A percentile compares a stretch with the other conserved stretches of the same genome.
phyloP scores from a whole-genome alignment of 2,329 filamentous ascomycete species.

The Nigrospora oryzae region DNA sequence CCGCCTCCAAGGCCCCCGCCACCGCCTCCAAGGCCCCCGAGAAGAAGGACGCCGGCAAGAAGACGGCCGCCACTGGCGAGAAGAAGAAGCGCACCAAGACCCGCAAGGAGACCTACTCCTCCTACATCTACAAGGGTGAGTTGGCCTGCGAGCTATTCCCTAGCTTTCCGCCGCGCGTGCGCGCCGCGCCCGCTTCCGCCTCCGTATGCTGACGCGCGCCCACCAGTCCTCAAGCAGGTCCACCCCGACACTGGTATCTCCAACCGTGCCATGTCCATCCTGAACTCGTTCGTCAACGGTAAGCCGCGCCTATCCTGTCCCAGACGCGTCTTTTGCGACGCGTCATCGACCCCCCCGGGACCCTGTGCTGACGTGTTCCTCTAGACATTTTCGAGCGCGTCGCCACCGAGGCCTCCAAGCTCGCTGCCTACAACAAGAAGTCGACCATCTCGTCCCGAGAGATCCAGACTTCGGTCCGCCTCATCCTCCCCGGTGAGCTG shows the following conservation, averaged over 20 bases:
- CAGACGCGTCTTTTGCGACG: not conserved
- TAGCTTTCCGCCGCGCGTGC: not conserved
- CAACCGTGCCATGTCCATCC: slow-evolving; percentile 98
- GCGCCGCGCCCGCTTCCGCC: slow-evolving; percentile 7
- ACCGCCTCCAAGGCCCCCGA: slow-evolving; percentile 64
- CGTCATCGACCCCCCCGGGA: not conserved
- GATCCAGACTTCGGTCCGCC: slow-evolving; percentile 97
- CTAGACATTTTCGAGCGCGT: slow-evolving; percentile 99
- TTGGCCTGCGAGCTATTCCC: slow-evolving; percentile 6
- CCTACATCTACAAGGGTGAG: slow-evolving; percentile 99
- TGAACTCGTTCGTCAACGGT: slow-evolving; percentile 99
- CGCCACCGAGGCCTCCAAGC: slow-evolving; percentile 96
- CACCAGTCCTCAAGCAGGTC: slow-evolving; percentile 94
- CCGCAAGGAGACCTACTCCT: slow-evolving; percentile 99
- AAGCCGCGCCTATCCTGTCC: slow-evolving; percentile 25
- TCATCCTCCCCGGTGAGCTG: slow-evolving; percentile 96
- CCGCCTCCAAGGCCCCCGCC: slow-evolving; percentile 89
- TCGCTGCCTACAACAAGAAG: slow-evolving; percentile 99
- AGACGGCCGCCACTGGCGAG: slow-evolving; percentile 90
- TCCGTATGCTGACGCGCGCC: not conserved
- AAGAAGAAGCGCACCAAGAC: slow-evolving; percentile 99
- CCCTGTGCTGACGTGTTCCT: slow-evolving; percentile 11
- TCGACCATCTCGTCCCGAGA: slow-evolving; percentile 98
- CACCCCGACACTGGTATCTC: slow-evolving; percentile 99
- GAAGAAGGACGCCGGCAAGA: slow-evolving; percentile 99